Evolutionary conservation across 108 stramenopile species (phyloP), one percentile per base, ranked within the genome.

Genomic region (Skeletonema grethae): DNA sequence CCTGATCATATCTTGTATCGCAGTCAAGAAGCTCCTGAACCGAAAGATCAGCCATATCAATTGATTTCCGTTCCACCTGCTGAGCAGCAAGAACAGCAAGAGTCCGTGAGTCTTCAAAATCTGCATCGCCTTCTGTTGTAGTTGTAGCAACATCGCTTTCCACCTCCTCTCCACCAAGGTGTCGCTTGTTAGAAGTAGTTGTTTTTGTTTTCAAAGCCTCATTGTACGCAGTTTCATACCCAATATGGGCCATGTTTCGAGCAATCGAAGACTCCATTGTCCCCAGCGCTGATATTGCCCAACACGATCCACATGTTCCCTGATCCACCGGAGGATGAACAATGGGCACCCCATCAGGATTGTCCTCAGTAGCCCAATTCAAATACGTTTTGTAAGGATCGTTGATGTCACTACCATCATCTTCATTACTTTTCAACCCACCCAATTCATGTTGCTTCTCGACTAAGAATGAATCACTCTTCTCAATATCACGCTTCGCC

Each of bases 261-360:
- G 84, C 85, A 5, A 82, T 84, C 69, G 84, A 86, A 13, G 97
- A 92, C 84, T 98, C 97, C 66, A 97, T 63, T 16, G 93, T 85
- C 0, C 97, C 99, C 4, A 96, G 90, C 7, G 98, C 92, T n/a
- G 95, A 90, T 67, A 98, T 97, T 8, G 99, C 97, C 97, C 97
- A 99, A 86, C 99, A 99, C 0, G 88, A 91, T 16, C 97, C 97
- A 79, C 97, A 97, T 31, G 62, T 46, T 7, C 93, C 94, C 87
- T 93, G 92, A 82, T 90, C 86, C 63, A 87, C 80, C 0, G 81
- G 70, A 25, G 46, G 36, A 57, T 93, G 88, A 3, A 91, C 92
- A 24, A 93, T 73, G 0, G 82, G 53, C n/a, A 90, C 87, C 15
- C 88, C 85, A 73, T 93, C 92, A 10, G 91, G 91, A 85, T 93